Conservation (phyloP, 2,329 filamentous ascomycete species). For the Aspergillus sp. region DNA sequence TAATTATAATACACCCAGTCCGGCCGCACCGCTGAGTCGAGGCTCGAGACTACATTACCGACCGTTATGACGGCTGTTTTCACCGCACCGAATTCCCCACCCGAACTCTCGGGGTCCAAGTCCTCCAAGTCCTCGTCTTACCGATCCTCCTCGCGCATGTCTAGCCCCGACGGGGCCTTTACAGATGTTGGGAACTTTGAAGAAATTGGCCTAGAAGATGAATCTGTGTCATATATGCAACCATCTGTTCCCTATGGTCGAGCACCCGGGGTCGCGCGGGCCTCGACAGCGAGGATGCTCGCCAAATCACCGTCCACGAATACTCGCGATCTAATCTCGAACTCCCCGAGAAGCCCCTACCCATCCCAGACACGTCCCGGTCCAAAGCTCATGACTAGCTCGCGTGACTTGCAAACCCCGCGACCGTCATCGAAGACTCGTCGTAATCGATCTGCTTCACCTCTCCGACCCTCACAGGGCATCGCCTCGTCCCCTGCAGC, state of each 20-base stretch:
- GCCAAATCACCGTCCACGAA: slow-evolving; percentile 28
- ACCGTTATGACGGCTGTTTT: slow-evolving; percentile 45
- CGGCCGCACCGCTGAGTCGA: background rate
- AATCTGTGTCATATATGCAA: slow-evolving; percentile 45
- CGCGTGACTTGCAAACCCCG: slow-evolving; percentile 27
- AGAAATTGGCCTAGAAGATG: slow-evolving; percentile 83
- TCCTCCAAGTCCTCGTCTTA: slow-evolving; percentile 90
- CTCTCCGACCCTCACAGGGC: slow-evolving; percentile 26
- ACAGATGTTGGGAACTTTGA: slow-evolving; percentile 83
- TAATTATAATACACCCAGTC: background rate
- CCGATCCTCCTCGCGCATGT: slow-evolving; percentile 71
- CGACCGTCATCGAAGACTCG: slow-evolving; percentile 28
- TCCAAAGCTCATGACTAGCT: slow-evolving; percentile 25
- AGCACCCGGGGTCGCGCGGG: slow-evolving; percentile 24
- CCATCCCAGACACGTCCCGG: slow-evolving; percentile 26
- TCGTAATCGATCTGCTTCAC: slow-evolving; percentile 33
- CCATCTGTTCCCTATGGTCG: slow-evolving; percentile 31
- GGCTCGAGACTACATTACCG: background rate
- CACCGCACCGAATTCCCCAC: slow-evolving; percentile 65
- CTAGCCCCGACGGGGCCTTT: slow-evolving; percentile 66
- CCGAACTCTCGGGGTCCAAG: slow-evolving; percentile 79
- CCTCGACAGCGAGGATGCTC: slow-evolving; percentile 27
- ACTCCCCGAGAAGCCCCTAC: slow-evolving; percentile 23
- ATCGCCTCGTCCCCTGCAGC: slow-evolving; percentile 26
- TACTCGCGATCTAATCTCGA: slow-evolving; percentile 37